Percentiles rank a stretch among this genome's conserved stretches.
Conservation (phyloP, 257 asterid species). For the Thymus mandschuricus region DNA sequence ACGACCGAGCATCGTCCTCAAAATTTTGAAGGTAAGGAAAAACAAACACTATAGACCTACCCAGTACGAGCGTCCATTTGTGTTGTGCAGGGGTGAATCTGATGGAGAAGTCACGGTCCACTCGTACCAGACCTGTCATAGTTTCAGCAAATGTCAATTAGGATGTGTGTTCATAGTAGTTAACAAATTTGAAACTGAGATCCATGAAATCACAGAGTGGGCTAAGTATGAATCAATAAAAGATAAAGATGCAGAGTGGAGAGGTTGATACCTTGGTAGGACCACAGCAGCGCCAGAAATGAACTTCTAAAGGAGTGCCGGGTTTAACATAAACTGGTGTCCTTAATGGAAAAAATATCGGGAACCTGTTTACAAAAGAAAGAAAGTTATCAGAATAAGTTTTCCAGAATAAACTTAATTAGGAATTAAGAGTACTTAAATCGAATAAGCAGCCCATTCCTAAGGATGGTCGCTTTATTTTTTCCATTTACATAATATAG, state of each 20-base stretch:
- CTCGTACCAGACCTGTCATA: conserved; percentile 90
- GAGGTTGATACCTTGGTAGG: conserved; percentile 69
- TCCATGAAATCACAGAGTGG: not conserved
- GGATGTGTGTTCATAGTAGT: not conserved
- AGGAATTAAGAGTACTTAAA: not conserved
- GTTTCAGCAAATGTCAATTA: conserved; percentile 9
- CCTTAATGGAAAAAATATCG: conserved; percentile 93
- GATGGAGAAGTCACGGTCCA: conserved; percentile 84
- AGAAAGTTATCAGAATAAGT: conserved; percentile 26
- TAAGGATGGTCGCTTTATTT: not conserved
- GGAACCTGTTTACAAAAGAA: conserved; percentile 59
- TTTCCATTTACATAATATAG: not conserved
- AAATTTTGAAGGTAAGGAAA: not conserved
- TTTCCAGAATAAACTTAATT: not conserved
- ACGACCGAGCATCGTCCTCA: not conserved
- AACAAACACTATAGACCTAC: conserved; percentile 66
- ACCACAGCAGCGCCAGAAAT: conserved; percentile 94
- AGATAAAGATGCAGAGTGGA: not conserved
- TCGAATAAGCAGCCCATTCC: not conserved
- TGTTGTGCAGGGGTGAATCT: conserved; percentile 79
- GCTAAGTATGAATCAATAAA: not conserved
- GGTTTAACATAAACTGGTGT: conserved; percentile 65
- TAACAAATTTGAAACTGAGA: not conserved
- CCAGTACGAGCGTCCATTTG: conserved; percentile 95
- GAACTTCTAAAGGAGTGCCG: conserved; percentile 74